A percentile compares a stretch with the other conserved stretches of the same genome.
phyloP scores from a whole-genome alignment of 306 rosid genomes.

The Vicia faba region DNA sequence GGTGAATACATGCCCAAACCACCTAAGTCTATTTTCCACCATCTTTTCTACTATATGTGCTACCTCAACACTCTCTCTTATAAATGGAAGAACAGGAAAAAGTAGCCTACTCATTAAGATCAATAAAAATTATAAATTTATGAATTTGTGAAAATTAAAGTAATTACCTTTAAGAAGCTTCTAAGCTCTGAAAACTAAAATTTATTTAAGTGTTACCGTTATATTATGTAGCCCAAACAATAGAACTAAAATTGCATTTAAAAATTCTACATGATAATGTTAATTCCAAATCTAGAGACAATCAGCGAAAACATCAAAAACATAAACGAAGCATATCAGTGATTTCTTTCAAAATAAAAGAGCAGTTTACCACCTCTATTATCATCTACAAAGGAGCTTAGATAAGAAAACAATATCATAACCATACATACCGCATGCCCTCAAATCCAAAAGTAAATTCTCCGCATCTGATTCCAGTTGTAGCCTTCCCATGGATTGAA shows the following conservation, averaged over 20 bases:
- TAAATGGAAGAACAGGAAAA: conserved; percentile 1
- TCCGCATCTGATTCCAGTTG: conserved; percentile 56
- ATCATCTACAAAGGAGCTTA: conserved; percentile 28
- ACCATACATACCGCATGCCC: conserved; percentile 56
- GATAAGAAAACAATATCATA: conserved; percentile 28
- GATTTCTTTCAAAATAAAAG: conserved; percentile 11
- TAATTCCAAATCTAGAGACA: conserved; percentile 25
- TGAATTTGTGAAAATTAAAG: background rate
- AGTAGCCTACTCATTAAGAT: conserved; percentile 10
- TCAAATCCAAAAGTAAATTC: conserved; percentile 58
- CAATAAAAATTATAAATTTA: conserved; percentile 22
- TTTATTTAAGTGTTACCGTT: background rate
- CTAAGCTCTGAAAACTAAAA: background rate
- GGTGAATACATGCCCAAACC: too few relatives aligned
- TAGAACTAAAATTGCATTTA: conserved; percentile 7
- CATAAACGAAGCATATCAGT: background rate
- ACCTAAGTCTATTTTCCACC: too few relatives aligned
- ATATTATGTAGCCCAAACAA: conserved; percentile 27
- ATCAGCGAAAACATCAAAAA: conserved; percentile 6
- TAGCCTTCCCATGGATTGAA: conserved; percentile 71
- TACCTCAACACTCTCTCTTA: too few relatives aligned
- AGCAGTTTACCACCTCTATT: conserved; percentile 22
- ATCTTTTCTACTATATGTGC: too few relatives aligned
- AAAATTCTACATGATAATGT: background rate
- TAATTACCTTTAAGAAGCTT: background rate